Evolutionary conservation across 371 early-diverging fungal species (phyloP).

Genomic region (Blastocladiella emersonii): DNA sequence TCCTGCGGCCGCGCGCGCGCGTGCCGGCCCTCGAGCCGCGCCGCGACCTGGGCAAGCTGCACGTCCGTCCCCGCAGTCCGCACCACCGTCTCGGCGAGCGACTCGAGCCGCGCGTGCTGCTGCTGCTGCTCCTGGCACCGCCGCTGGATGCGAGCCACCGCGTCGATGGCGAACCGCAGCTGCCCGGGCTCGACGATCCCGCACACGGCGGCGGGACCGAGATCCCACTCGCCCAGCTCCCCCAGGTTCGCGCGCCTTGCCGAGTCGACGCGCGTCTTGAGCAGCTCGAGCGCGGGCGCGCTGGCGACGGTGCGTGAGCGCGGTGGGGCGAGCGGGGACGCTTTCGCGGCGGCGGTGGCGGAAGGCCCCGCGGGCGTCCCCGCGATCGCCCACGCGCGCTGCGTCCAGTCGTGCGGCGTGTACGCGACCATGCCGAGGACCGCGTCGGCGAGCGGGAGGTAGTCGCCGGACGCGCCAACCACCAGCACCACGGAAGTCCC

Average conservation of each 20-base stretch:
- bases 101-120: too few species aligned
- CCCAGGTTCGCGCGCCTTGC: neutral
- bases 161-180: too few species aligned
- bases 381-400: conserved; percentile 21
- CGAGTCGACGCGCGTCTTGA: neutral
- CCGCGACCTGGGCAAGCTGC: too few species aligned
- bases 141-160: too few species aligned
- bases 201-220: too few species aligned
- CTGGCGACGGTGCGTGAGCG: too few species aligned
- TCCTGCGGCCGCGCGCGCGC: too few species aligned
- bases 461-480: conserved; percentile 41
- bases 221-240: neutral
- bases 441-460: conserved; percentile 31
- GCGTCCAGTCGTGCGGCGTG: conserved; percentile 21
- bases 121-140: too few species aligned
- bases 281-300: neutral
- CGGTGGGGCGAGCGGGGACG: neutral
- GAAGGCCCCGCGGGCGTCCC: neutral
- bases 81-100: too few species aligned
- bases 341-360: neutral
- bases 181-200: too few species aligned
- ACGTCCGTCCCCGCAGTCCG: too few species aligned
- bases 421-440: conserved; percentile 33
- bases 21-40: too few species aligned
- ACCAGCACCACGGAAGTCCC: conserved; percentile 28